A percentile compares a stretch with the other conserved stretches of the same genome.
phyloP scores from a whole-genome alignment of 208 protist genomes.

The Porcisia deanei region DNA sequence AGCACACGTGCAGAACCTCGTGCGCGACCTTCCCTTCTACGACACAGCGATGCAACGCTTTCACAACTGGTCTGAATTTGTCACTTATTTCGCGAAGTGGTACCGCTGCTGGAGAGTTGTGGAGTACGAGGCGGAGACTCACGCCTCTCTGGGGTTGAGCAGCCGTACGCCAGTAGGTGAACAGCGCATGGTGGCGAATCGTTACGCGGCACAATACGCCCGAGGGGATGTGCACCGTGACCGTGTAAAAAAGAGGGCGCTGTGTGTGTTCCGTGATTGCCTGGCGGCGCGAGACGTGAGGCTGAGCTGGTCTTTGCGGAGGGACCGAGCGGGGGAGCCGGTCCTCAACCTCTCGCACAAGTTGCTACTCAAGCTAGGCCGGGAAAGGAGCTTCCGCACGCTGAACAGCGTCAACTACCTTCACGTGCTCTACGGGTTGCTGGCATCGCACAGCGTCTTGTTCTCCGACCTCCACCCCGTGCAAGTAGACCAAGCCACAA shows the following conservation, averaged over 20 bases:
- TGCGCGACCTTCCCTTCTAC: constrained; percentile 73
- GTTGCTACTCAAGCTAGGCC: constrained; percentile 12
- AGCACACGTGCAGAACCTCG: constrained; percentile 74
- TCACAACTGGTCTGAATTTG: constrained; percentile 57
- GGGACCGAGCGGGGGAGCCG: constrained; percentile 5
- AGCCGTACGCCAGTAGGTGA: constrained; percentile 44
- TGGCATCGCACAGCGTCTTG: constrained; percentile 32
- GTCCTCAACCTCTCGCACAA: constrained; percentile 10
- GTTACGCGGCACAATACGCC: constrained; percentile 29
- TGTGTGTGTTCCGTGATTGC: constrained; percentile 38
- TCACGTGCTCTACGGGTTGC: constrained; percentile 35
- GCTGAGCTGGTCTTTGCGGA: neutral
- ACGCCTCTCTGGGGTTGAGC: constrained; percentile 45
- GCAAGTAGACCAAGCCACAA: constrained; percentile 17
- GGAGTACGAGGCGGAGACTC: constrained; percentile 41
- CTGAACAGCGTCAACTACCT: constrained; percentile 68
- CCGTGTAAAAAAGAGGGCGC: constrained; percentile 37
- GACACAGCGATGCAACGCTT: constrained; percentile 46
- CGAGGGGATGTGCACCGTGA: constrained; percentile 52
- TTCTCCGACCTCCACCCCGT: constrained; percentile 40
- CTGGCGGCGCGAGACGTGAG: constrained; percentile 12
- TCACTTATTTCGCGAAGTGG: constrained; percentile 36
- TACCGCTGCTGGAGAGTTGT: constrained; percentile 53
- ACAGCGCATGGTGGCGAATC: constrained; percentile 56
- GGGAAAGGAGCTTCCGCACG: constrained; percentile 39